Evolutionary conservation across 768 basidiomycete genomes (phyloP).

Genomic region (Leccinum variicolor): DNA sequence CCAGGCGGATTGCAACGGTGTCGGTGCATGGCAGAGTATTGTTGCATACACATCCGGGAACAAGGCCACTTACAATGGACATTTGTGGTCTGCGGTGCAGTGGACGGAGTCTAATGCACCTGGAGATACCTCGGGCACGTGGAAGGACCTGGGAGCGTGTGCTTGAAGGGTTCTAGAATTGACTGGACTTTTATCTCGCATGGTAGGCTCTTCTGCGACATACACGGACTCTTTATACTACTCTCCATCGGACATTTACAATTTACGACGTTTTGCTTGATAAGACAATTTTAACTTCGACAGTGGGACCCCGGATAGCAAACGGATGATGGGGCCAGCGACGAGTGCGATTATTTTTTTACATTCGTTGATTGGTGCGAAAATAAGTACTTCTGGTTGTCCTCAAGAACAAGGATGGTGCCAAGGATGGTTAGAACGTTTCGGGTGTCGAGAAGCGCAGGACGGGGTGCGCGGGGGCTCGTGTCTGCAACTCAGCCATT

Average conservation of each 20-base stretch:
- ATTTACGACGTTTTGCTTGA: neutral
- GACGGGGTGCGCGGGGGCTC: constrained; percentile 20
- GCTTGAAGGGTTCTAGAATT: neutral
- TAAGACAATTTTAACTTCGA: neutral
- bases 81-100: constrained; percentile 24
- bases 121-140: constrained; percentile 25
- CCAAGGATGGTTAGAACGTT: neutral
- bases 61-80: constrained; percentile 10
- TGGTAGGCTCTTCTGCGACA: neutral
- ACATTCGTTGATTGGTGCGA: neutral
- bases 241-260: neutral
- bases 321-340: neutral
- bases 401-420: neutral
- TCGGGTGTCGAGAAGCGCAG: neutral
- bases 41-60: constrained; percentile 19
- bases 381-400: neutral
- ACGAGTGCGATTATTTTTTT: neutral
- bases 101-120: constrained; percentile 21
- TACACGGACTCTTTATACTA: neutral
- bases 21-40: constrained; percentile 14
- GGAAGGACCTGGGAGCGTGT: constrained; percentile 23
- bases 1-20: constrained; percentile 18
- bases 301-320: neutral
- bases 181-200: neutral
- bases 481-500: constrained; percentile 1